Evolutionary conservation across 495 filamentous ascomycete genomes (phyloP).

Genomic region (Penicillium arizonense): DNA sequence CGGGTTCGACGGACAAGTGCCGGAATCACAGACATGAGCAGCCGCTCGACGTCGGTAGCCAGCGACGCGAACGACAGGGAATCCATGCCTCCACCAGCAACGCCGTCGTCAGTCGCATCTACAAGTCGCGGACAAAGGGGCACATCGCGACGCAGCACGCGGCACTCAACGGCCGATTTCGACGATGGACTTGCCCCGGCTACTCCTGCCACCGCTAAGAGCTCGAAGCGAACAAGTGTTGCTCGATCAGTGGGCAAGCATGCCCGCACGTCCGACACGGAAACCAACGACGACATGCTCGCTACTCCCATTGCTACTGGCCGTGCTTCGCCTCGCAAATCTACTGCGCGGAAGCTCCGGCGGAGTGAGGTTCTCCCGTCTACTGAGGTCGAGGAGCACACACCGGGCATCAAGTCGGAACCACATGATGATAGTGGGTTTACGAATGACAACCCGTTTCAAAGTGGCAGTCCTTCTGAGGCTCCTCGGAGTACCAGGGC

Average conservation of each 20-base stretch:
- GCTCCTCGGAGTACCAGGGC: slow-evolving; percentile 26
- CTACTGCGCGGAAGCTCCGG: slow-evolving; percentile 48
- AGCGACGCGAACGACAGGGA: slow-evolving; percentile 44
- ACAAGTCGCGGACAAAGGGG: slow-evolving; percentile 42
- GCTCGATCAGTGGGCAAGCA: slow-evolving; percentile 51
- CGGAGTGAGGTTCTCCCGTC: slow-evolving; percentile 55
- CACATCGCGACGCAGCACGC: slow-evolving; percentile 38
- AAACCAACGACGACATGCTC: slow-evolving; percentile 38
- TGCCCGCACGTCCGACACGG: slow-evolving; percentile 51
- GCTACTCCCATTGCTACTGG: slow-evolving; percentile 34
- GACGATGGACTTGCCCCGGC: slow-evolving; percentile 31
- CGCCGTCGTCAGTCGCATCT: slow-evolving; percentile 43
- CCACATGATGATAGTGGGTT: slow-evolving; percentile 60
- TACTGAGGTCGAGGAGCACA: slow-evolving; percentile 36
- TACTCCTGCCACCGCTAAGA: slow-evolving; percentile 25
- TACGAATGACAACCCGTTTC: slow-evolving; percentile 89
- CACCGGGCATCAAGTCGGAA: slow-evolving; percentile 36
- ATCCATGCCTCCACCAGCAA: slow-evolving; percentile 47
- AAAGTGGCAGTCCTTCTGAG: slow-evolving; percentile 70
- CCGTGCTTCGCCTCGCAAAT: slow-evolving; percentile 35
- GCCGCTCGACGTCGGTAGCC: slow-evolving; percentile 49
- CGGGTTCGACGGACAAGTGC: slow-evolving; percentile 74
- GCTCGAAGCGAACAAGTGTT: slow-evolving; percentile 28
- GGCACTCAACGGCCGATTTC: slow-evolving; percentile 35
- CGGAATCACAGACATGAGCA: slow-evolving; percentile 80